Evolutionary conservation across 441 rosid species (phyloP).

Genomic region (Arabidopsis lyrata): DNA sequence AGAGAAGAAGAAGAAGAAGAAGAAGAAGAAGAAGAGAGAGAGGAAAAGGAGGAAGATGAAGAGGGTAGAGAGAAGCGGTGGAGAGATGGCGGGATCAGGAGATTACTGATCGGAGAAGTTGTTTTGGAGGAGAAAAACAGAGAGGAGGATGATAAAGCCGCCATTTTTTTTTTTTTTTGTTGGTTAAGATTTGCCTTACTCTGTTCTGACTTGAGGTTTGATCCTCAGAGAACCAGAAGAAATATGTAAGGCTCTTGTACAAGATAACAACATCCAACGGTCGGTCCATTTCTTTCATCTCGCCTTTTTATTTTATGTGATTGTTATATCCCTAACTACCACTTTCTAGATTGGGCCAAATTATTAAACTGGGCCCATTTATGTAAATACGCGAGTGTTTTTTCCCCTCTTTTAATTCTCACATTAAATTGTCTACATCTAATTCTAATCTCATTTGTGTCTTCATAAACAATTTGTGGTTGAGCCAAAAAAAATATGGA

Average conservation of each 20-base stretch:
- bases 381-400: too few species aligned
- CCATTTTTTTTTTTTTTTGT: slow-evolving; percentile 28
- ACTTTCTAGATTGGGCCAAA: slow-evolving; percentile 2
- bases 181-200: neutral
- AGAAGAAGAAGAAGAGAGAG: slow-evolving; percentile 47
- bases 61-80: slow-evolving; percentile 56
- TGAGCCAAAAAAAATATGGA: too few species aligned
- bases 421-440: too few species aligned
- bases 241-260: slow-evolving; percentile 26
- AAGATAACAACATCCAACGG: slow-evolving; percentile 40
- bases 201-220: slow-evolving; percentile 8
- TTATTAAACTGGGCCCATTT: neutral
- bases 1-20: slow-evolving; percentile 49
- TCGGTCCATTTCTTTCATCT: slow-evolving; percentile 35
- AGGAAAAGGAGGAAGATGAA: slow-evolving; percentile 51
- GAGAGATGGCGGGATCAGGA: slow-evolving; percentile 61
- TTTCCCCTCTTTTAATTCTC: too few species aligned
- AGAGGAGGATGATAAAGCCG: slow-evolving; percentile 40
- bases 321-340: neutral
- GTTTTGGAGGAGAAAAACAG: slow-evolving; percentile 38
- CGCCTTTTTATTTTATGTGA: neutral
- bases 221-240: slow-evolving; percentile 26
- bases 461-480: too few species aligned
- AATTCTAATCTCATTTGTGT: too few species aligned
- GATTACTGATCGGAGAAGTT: slow-evolving; percentile 35